Percentiles rank a stretch among this genome's conserved stretches.
phyloP scores from a whole-genome alignment of 345 rosid genomes.

The Hirschfeldia incana region DNA sequence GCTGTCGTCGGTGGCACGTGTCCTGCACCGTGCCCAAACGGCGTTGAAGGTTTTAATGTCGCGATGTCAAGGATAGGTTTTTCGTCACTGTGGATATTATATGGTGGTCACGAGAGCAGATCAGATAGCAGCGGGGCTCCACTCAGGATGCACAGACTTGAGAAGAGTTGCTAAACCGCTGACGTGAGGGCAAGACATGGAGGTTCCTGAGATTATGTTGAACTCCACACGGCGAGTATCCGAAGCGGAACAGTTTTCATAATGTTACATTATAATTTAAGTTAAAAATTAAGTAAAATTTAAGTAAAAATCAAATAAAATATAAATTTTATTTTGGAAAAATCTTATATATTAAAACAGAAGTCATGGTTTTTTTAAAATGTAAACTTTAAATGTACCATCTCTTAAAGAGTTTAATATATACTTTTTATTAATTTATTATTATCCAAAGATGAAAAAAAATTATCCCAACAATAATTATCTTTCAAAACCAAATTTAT shows the following conservation, averaged over 20 bases:
- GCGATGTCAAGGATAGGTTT: conserved; percentile 60
- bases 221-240: conserved; percentile 58
- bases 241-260: conserved; percentile 24
- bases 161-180: conserved; percentile 82
- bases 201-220: conserved; percentile 79
- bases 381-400: no score
- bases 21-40: conserved; percentile 84
- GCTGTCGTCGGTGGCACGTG: conserved; percentile 75
- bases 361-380: no score
- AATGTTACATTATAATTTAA: no score
- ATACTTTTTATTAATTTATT: no score
- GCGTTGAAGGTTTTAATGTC: conserved; percentile 55
- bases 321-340: no score
- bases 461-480: no score
- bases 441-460: no score
- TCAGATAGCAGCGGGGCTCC: conserved; percentile 86
- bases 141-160: conserved; percentile 65
- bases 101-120: conserved; percentile 96
- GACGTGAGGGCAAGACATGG: conserved; percentile 95
- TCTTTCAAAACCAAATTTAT: no score
- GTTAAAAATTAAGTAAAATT: no score
- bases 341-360: no score
- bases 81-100: conserved; percentile 54
- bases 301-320: no score
- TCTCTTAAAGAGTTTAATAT: no score